Conservation (phyloP, 495 filamentous ascomycete species). For the Talaromyces adpressus region DNA sequence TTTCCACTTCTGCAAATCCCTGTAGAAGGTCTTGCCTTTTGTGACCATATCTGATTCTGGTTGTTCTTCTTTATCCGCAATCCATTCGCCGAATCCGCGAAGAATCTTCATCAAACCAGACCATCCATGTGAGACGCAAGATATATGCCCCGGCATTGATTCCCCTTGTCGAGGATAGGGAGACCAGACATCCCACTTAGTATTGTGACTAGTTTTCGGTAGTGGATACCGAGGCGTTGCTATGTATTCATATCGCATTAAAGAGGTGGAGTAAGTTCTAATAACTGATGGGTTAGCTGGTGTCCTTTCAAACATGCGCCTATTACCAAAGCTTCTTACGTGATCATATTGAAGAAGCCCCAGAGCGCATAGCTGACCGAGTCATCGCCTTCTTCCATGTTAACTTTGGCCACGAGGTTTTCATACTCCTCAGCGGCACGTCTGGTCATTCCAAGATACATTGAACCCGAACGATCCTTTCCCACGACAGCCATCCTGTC, state of each 20-base stretch:
- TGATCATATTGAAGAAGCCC: slow-evolving; percentile 2
- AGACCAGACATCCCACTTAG: not conserved
- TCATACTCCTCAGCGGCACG: slow-evolving; percentile 4
- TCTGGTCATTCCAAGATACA: slow-evolving; percentile 8
- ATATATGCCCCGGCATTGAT: slow-evolving; percentile 8
- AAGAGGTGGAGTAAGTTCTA: not conserved
- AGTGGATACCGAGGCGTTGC: not conserved
- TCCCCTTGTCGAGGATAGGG: slow-evolving; percentile 8
- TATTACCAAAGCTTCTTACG: not conserved
- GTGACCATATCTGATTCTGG: not conserved
- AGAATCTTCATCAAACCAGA: slow-evolving; percentile 6
- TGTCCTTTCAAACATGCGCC: not conserved
- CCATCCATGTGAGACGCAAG: slow-evolving; percentile 7
- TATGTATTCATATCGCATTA: not conserved
- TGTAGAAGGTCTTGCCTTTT: not conserved
- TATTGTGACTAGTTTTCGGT: not conserved
- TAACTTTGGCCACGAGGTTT: slow-evolving; percentile 1
- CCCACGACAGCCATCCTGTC: slow-evolving; percentile 9
- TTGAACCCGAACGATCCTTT: slow-evolving; percentile 15
- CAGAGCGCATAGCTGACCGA: slow-evolving; percentile 2
- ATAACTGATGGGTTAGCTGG: not conserved
- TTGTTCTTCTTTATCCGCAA: slow-evolving; percentile 11
- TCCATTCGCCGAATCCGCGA: slow-evolving; percentile 6
- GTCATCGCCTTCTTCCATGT: not conserved
- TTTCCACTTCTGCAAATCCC: not conserved